These are phyloP conservation scores for Aphanomyces invadans DNA, from an alignment of 352 stramenopile genomes.

Conservation along the genomic window DNA sequence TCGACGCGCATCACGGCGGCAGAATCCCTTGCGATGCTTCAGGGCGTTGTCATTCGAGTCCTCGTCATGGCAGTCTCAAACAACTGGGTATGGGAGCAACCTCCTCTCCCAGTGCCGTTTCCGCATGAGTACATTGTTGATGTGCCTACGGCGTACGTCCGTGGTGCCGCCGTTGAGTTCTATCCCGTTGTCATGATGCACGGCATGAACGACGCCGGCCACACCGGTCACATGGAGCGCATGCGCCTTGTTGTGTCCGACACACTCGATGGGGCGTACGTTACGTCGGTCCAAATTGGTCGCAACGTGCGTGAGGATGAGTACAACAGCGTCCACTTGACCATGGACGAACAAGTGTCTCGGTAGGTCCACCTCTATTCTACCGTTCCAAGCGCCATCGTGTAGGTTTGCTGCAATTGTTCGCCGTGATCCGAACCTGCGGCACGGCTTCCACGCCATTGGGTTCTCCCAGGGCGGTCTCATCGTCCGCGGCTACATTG, in stretches of 20 bases:
- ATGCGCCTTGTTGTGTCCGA: conserved; percentile 57
- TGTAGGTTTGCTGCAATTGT: conserved; percentile 35
- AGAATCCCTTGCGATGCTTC: not conserved
- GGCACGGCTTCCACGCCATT: conserved; percentile 87
- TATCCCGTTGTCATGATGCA: conserved; percentile 84
- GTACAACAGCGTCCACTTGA: conserved; percentile 90
- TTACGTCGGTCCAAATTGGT: conserved; percentile 84
- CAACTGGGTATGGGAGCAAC: conserved; percentile 11
- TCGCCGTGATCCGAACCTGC: conserved; percentile 64
- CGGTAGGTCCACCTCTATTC: conserved; percentile 22
- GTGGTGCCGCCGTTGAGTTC: not conserved
- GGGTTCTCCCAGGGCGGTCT: conserved; percentile 92
- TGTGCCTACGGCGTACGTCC: conserved; percentile 13
- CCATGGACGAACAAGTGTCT: conserved; percentile 84
- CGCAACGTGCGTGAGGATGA: conserved; percentile 76
- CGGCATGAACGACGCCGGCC: conserved; percentile 90
- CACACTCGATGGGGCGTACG: conserved; percentile 49
- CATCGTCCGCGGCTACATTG: conserved; percentile 89
- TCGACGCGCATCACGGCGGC: not conserved
- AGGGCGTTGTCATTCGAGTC: not conserved
- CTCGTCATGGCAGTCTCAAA: conserved; percentile 10
- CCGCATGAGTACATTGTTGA: conserved; percentile 19
- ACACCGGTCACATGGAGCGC: conserved; percentile 80
- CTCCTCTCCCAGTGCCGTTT: not conserved
- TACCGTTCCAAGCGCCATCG: not conserved